phyloP scores from a whole-genome alignment of 2,329 filamentous ascomycete species.

The Aspergillus sergii region DNA sequence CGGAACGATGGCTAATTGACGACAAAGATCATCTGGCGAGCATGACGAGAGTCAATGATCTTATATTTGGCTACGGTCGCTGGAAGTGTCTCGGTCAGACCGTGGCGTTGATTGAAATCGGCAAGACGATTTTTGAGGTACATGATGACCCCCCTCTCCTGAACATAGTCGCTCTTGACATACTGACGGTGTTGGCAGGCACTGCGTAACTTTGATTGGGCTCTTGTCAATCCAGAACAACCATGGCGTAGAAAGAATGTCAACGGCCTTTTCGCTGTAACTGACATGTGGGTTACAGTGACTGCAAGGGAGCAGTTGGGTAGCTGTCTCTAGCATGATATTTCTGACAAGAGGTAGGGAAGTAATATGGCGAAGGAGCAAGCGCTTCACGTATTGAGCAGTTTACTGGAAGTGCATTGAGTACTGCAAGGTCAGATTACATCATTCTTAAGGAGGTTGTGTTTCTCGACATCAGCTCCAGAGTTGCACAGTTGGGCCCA shows the following conservation, averaged over 20 bases:
- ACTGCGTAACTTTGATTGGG: neutral
- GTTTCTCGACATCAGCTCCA: too few relatives aligned
- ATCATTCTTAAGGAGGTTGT: too few relatives aligned
- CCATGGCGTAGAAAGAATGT: neutral
- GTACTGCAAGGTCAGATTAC: too few relatives aligned
- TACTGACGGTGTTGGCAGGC: neutral
- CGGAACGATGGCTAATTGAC: neutral
- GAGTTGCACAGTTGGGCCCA: too few relatives aligned
- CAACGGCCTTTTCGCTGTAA: neutral
- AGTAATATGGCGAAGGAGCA: neutral
- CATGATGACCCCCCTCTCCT: neutral
- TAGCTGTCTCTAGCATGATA: neutral
- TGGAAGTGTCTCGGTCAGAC: neutral
- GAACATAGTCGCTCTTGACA: neutral
- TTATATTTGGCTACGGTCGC: neutral
- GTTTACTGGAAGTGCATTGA: too few relatives aligned
- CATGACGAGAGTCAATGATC: neutral
- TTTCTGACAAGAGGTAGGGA: neutral
- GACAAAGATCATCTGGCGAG: neutral
- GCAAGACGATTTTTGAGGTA: neutral
- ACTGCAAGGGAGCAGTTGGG: neutral
- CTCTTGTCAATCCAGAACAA: neutral
- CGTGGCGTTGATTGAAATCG: neutral
- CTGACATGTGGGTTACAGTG: neutral
- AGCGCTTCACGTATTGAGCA: too few relatives aligned